These are phyloP conservation scores for Citrus reticulata DNA, from an alignment of 345 rosid genomes.

Conservation along the genomic window DNA sequence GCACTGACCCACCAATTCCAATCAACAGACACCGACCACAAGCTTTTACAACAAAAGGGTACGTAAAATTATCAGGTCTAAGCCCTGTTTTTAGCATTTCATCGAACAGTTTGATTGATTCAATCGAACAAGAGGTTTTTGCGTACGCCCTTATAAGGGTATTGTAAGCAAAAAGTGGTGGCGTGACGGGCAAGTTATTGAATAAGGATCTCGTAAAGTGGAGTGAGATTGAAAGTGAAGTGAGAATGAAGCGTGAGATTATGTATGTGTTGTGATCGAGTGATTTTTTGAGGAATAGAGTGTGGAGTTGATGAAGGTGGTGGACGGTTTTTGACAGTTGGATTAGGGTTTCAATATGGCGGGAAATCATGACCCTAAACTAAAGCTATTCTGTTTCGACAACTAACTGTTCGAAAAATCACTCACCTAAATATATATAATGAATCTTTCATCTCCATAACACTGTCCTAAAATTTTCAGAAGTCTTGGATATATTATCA, in stretches of 20 bases:
- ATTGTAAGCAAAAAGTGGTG: conserved; percentile 31
- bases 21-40: conserved; percentile 23
- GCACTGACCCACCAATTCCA: conserved; percentile 16
- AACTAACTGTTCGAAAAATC: too few relatives aligned
- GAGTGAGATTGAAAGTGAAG: conserved; percentile 17
- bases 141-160: conserved; percentile 21
- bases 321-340: conserved; percentile 17
- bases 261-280: conserved; percentile 4
- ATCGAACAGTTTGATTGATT: conserved; percentile 20
- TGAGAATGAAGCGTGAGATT: conserved; percentile 22
- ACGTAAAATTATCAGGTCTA: conserved; percentile 23
- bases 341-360: conserved; percentile 20
- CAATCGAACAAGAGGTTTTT: conserved; percentile 10
- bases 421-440: too few relatives aligned
- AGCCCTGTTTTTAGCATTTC: conserved; percentile 19
- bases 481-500: too few relatives aligned
- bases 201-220: conserved; percentile 18
- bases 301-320: conserved; percentile 26
- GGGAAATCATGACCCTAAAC: conserved; percentile 15
- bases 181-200: conserved; percentile 8
- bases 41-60: conserved; percentile 30
- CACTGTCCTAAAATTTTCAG: too few relatives aligned
- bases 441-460: too few relatives aligned
- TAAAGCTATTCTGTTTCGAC: too few relatives aligned
- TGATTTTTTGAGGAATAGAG: conserved; percentile 24